phyloP scores from a whole-genome alignment of 148 eudicot species.

The Mesembryanthemum crystallinum region DNA sequence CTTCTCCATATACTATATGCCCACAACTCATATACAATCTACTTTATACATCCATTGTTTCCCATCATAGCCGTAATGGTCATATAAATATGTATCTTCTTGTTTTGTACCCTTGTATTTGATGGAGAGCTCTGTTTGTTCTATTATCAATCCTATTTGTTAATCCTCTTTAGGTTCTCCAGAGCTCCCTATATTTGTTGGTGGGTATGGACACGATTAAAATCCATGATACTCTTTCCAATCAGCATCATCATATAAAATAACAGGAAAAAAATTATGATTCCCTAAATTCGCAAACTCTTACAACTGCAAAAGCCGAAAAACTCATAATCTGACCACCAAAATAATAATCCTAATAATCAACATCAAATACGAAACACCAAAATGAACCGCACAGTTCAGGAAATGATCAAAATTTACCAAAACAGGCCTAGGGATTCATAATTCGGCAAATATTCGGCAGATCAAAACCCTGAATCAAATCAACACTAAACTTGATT shows the following conservation, averaged over 20 bases:
- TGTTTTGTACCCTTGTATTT: no score
- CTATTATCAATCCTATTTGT: no score
- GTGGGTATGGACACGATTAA: no score
- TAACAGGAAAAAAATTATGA: neutral
- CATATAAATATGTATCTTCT: no score
- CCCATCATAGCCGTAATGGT: no score
- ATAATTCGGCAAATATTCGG: neutral
- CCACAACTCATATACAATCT: neutral
- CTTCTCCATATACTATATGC: neutral
- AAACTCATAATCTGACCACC: neutral
- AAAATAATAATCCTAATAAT: neutral
- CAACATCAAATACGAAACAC: neutral
- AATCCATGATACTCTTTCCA: no score
- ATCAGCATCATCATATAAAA: neutral
- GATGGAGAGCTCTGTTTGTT: no score
- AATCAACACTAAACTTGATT: neutral
- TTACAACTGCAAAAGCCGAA: neutral
- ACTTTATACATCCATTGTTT: no score
- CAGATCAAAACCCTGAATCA: conserved; percentile 19
- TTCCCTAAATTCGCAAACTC: neutral
- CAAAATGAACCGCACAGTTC: neutral
- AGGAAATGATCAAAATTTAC: neutral
- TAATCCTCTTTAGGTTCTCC: no score
- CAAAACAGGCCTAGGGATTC: neutral
- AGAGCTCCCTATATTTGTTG: no score